Evolutionary conservation across 2,329 filamentous ascomycete species (phyloP).

Genomic region (Verticillium albo-atrum): DNA sequence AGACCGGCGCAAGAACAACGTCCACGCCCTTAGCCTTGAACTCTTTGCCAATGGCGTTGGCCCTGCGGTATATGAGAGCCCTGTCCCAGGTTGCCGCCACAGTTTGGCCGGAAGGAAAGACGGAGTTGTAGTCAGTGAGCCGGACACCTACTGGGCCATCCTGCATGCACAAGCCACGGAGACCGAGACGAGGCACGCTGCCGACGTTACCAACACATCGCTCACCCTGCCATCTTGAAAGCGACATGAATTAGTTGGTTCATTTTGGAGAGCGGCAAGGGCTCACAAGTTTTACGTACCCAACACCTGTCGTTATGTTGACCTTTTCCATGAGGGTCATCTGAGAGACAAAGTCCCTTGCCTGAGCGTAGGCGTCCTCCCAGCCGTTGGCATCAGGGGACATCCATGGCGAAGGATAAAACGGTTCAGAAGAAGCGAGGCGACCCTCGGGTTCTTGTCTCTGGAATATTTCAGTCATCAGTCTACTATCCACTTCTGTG

Average conservation of each 20-base stretch:
- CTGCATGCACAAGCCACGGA: constrained; percentile 74
- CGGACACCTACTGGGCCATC: constrained; percentile 81
- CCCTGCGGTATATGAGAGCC: constrained; percentile 53
- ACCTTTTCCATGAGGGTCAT: constrained; percentile 86
- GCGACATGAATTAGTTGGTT: constrained; percentile 54
- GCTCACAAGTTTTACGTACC: constrained; percentile 47
- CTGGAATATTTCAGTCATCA: neutral
- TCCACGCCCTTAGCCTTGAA: constrained; percentile 73
- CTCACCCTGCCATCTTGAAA: constrained; percentile 40
- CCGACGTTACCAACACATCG: constrained; percentile 75
- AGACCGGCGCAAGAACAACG: constrained; percentile 55
- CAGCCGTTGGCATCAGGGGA: constrained; percentile 55
- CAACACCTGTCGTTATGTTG: constrained; percentile 87
- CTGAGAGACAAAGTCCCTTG: constrained; percentile 74
- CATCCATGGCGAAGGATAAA: constrained; percentile 86
- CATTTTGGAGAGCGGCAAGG: constrained; percentile 18
- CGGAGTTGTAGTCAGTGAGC: constrained; percentile 72
- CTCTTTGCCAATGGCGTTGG: constrained; percentile 50
- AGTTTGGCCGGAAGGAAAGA: constrained; percentile 74
- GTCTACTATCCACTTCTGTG: too few species aligned
- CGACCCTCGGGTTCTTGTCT: constrained; percentile 2
- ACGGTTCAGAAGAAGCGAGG: constrained; percentile 47
- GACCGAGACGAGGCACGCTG: constrained; percentile 63
- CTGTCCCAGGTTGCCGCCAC: constrained; percentile 81
- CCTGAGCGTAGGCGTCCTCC: constrained; percentile 71